A percentile compares a stretch with the other conserved stretches of the same genome.
Evolutionary conservation across 305 asterid genomes (phyloP).

Genomic region (Fraxinus paxiana): DNA sequence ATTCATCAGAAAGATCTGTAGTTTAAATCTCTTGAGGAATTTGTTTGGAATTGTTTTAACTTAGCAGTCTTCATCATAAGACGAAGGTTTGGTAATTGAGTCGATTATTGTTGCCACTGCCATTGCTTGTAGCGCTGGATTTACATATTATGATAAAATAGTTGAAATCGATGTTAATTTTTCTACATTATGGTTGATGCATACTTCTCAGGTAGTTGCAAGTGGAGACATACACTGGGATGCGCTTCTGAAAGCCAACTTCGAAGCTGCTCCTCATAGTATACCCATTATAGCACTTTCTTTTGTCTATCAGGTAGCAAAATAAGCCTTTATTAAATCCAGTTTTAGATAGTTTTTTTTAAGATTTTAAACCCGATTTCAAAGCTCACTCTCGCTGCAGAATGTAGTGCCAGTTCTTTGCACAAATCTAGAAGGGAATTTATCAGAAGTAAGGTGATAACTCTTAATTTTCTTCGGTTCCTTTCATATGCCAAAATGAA

Average conservation of each 20-base stretch:
- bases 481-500: constrained; percentile 14
- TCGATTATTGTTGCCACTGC: neutral
- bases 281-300: constrained; percentile 93
- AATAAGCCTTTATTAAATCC: neutral
- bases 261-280: constrained; percentile 79
- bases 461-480: constrained; percentile 11
- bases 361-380: constrained; percentile 4
- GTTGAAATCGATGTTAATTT: neutral
- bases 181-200: neutral
- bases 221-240: constrained; percentile 89
- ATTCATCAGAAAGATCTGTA: neutral
- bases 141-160: neutral
- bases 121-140: neutral
- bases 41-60: neutral
- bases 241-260: constrained; percentile 67
- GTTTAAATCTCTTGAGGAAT: neutral
- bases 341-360: neutral
- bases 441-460: constrained; percentile 81
- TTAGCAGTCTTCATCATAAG: neutral
- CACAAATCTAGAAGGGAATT: constrained; percentile 88
- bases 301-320: constrained; percentile 83
- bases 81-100: neutral
- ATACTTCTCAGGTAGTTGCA: constrained; percentile 55
- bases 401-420: constrained; percentile 94
- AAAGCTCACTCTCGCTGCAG: constrained; percentile 38